A percentile compares a stretch with the other conserved stretches of the same genome.
Evolutionary conservation across 352 stramenopile genomes (phyloP).

Genomic region (Nothophytophthora sp.): DNA sequence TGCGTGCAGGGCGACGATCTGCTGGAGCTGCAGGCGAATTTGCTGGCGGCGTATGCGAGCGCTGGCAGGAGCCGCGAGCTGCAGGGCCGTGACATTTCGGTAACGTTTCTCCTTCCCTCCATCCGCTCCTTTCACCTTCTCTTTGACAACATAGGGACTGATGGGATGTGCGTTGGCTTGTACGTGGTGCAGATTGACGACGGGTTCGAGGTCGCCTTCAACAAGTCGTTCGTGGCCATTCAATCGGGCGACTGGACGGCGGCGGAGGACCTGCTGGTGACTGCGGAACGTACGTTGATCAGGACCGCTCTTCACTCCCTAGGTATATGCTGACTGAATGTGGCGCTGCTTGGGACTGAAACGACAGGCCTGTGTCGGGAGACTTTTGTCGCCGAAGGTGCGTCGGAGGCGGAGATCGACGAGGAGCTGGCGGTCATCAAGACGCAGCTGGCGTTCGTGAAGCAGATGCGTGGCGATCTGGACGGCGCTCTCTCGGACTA

Average conservation of each 20-base stretch:
- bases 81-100: slow-evolving; percentile 46
- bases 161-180: background rate
- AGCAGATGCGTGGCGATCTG: slow-evolving; percentile 73
- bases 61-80: slow-evolving; percentile 58
- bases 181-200: slow-evolving; percentile 62
- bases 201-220: slow-evolving; percentile 82
- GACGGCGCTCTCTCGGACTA: slow-evolving; percentile 75
- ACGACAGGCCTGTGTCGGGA: slow-evolving; percentile 68
- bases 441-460: slow-evolving; percentile 76
- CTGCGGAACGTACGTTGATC: slow-evolving; percentile 77
- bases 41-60: slow-evolving; percentile 73
- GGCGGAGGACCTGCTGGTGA: slow-evolving; percentile 45
- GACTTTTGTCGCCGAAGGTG: slow-evolving; percentile 51
- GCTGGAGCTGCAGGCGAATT: slow-evolving; percentile 78
- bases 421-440: slow-evolving; percentile 74
- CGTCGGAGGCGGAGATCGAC: slow-evolving; percentile 59
- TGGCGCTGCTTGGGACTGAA: background rate
- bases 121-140: background rate
- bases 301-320: background rate
- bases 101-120: too few relatives aligned
- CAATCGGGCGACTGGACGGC: slow-evolving; percentile 54
- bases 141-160: background rate
- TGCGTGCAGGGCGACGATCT: slow-evolving; percentile 53
- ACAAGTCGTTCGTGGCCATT: slow-evolving; percentile 84
- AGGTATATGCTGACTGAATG: background rate